Percentiles rank a stretch among this genome's conserved stretches.
phyloP scores from a whole-genome alignment of 2,329 filamentous ascomycete genomes.

The Ilyonectria robusta region DNA sequence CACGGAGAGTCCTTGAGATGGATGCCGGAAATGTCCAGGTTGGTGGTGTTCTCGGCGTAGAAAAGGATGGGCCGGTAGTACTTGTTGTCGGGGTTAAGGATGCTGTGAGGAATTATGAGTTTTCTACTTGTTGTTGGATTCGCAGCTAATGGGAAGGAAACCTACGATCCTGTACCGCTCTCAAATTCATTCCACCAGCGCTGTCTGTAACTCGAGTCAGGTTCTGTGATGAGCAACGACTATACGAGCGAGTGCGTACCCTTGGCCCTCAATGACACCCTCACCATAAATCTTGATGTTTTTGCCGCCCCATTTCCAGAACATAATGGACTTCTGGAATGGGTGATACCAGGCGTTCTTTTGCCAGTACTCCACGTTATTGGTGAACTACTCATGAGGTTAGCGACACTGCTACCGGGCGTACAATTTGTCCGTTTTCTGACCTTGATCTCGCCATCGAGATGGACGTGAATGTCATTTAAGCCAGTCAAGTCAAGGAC shows the following conservation, averaged over 20 bases:
- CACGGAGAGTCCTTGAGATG: constrained; percentile 73
- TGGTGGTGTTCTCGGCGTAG: constrained; percentile 72
- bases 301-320: constrained; percentile 75
- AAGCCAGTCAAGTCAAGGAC: constrained; percentile 72
- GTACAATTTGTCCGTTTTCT: neutral
- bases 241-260: neutral
- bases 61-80: constrained; percentile 73
- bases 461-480: constrained; percentile 69
- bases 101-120: constrained; percentile 35
- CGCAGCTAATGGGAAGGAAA: neutral
- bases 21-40: constrained; percentile 70
- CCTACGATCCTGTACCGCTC: constrained; percentile 35
- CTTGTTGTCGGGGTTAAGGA: constrained; percentile 66
- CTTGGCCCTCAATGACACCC: constrained; percentile 70
- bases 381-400: constrained; percentile 53
- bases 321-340: constrained; percentile 68
- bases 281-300: constrained; percentile 73
- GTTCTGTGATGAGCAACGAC: neutral
- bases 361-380: constrained; percentile 61
- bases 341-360: constrained; percentile 57
- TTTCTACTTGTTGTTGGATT: neutral
- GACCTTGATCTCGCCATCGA: constrained; percentile 68
- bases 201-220: constrained; percentile 20
- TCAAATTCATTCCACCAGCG: constrained; percentile 42
- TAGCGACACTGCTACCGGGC: neutral